These are phyloP conservation scores for Mallotus nudiflorus DNA, from an alignment of 345 rosid genomes.

Conservation along the genomic window DNA sequence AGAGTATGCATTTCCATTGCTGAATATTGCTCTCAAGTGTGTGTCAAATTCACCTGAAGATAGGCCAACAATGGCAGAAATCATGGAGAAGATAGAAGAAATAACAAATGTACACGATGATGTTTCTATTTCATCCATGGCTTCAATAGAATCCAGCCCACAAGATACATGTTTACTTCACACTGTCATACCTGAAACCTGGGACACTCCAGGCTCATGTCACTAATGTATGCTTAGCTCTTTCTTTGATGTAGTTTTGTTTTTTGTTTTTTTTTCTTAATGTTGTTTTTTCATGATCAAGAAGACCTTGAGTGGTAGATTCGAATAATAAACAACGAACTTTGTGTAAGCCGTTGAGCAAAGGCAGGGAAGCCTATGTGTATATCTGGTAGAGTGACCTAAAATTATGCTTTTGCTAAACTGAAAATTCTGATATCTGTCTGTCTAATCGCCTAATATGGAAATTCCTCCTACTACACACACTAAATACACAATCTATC, in stretches of 20 bases:
- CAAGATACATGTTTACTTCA: conserved; percentile 48
- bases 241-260: not conserved
- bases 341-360: not conserved
- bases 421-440: too few species aligned
- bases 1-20: conserved; percentile 57
- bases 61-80: conserved; percentile 42
- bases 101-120: conserved; percentile 30
- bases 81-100: conserved; percentile 49
- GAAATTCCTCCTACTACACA: too few species aligned
- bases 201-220: conserved; percentile 60
- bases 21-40: conserved; percentile 51
- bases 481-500: too few species aligned
- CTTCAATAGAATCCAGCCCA: conserved; percentile 32
- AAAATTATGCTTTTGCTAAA: too few species aligned
- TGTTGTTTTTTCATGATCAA: not conserved
- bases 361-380: not conserved
- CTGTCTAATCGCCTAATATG: too few species aligned
- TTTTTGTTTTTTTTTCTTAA: not conserved
- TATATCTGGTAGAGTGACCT: too few species aligned
- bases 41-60: conserved; percentile 43
- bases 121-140: conserved; percentile 27
- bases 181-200: conserved; percentile 50
- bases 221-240: conserved; percentile 14
- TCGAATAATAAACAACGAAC: conserved; percentile 6
- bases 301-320: not conserved